Evolutionary conservation across 768 basidiomycete genomes (phyloP).

Genomic region (Auricularia auricula-judae): DNA sequence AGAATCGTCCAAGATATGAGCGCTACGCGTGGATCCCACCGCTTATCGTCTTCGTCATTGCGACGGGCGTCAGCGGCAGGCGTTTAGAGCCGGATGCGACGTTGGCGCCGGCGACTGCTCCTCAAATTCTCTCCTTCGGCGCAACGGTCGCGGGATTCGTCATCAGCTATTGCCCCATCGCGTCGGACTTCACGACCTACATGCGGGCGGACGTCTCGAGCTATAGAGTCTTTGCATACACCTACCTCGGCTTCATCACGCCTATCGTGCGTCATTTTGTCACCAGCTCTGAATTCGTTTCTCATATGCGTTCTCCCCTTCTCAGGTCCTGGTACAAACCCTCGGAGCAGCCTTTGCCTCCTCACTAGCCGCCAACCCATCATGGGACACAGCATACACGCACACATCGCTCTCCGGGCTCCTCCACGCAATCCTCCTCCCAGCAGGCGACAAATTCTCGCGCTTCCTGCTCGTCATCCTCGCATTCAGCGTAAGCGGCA

Average conservation of each 20-base stretch:
- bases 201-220: constrained; percentile 46
- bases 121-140: constrained; percentile 49
- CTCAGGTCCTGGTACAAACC: constrained; percentile 32
- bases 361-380: constrained; percentile 41
- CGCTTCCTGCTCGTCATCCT: constrained; percentile 64
- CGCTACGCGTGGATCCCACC: constrained; percentile 68
- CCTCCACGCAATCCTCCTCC: constrained; percentile 48
- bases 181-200: constrained; percentile 70
- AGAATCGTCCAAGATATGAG: constrained; percentile 46
- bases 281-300: constrained; percentile 7
- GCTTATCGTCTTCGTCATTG: constrained; percentile 59
- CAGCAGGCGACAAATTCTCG: constrained; percentile 46
- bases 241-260: constrained; percentile 52
- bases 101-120: constrained; percentile 41
- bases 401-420: constrained; percentile 51
- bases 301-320: not conserved
- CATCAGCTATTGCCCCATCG: constrained; percentile 48
- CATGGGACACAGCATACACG: constrained; percentile 46
- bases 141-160: constrained; percentile 65
- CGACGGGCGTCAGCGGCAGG: constrained; percentile 63
- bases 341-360: constrained; percentile 60
- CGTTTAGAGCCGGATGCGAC: constrained; percentile 41
- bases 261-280: constrained; percentile 42
- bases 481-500: constrained; percentile 66
- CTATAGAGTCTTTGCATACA: constrained; percentile 52